These are phyloP conservation scores for Sorghum bicolor DNA, from an alignment of 176 grass and related monocot species.

Conservation along the genomic window DNA sequence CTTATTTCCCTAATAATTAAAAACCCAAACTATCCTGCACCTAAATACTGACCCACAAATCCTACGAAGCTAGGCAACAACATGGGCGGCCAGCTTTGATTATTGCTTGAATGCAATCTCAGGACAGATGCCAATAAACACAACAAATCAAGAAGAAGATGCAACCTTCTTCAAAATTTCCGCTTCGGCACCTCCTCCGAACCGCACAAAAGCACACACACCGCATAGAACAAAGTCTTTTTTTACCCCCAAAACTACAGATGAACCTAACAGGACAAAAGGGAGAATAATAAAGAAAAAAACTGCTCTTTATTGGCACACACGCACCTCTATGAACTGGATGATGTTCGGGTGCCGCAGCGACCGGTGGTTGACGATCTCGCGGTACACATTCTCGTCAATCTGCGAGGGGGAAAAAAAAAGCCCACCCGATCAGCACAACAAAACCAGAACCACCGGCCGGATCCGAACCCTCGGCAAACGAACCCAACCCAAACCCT, in stretches of 20 bases:
- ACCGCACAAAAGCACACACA: neutral
- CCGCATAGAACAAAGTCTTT: neutral
- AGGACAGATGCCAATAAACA: neutral
- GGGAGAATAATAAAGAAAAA: neutral
- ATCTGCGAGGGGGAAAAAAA: slow-evolving; percentile 11
- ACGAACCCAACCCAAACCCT: neutral
- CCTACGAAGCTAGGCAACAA: neutral
- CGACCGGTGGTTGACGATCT: slow-evolving; percentile 57
- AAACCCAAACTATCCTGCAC: neutral
- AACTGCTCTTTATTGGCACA: neutral
- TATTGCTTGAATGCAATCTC: slow-evolving; percentile 2
- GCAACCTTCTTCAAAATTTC: neutral
- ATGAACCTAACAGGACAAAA: slow-evolving; percentile 3
- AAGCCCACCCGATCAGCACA: slow-evolving; percentile 1
- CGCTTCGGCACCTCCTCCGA: neutral
- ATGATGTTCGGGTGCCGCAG: slow-evolving; percentile 54
- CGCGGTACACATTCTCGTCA: slow-evolving; percentile 53
- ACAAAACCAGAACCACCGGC: neutral
- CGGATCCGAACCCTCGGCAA: neutral
- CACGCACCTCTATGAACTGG: slow-evolving; percentile 49
- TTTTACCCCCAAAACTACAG: neutral
- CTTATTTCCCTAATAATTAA: neutral
- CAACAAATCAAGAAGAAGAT: neutral
- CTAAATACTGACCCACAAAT: slow-evolving; percentile 9
- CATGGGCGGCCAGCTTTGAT: neutral